Evolutionary conservation across 2,329 filamentous ascomycete genomes (phyloP), one percentile per base, ranked within the genome.

Genomic region (Tympanopsis confertula): DNA sequence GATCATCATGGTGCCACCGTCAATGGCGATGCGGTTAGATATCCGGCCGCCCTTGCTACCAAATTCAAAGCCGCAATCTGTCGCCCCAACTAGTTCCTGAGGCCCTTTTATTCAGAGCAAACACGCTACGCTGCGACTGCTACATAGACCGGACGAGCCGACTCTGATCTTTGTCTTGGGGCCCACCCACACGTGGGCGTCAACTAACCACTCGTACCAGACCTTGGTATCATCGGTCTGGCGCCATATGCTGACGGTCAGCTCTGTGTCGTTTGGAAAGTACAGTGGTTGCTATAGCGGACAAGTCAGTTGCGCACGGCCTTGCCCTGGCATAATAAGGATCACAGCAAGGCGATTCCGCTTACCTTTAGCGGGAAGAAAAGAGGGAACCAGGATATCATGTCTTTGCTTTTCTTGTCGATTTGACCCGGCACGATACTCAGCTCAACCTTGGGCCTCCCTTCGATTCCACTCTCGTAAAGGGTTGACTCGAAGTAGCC

Each of bases 301-400:
- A 4, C n/a, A 26, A 13, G 14, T 19, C 36, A 28, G 24, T 48
- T 36, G 41, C 35, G 49, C 41, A 53, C 42, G 26, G 30, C 20
- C n/a, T 10, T 35, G 12, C 15, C 15, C 18, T 10, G 18, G 12
- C n/a, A n/a, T 19, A 19, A 18, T 13, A n/a, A 19, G 14, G 38
- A 36, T 18, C 33, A 19, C 17, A 32, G 35, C 39, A 35, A 26
- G 7, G 17, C 10, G 35, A 29, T 18, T n/a, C 15, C 22, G 35
- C 73, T 51, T 66, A 88, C 87, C 77, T 91, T 94, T 12, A 98
- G 63, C 0, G 91, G 91, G 54, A 98, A 98, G 64, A 89, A 95
- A 19, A 98, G 96, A 1, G 91, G 91, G 56, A 98, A 98, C 91
- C 91, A 98, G 39, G 86, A 94, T 45, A 95, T 94, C 91, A 98